A percentile compares a stretch with the other conserved stretches of the same genome.
Conservation (phyloP, 805 yeast genomes). For the Lipomyces oligophaga region DNA sequence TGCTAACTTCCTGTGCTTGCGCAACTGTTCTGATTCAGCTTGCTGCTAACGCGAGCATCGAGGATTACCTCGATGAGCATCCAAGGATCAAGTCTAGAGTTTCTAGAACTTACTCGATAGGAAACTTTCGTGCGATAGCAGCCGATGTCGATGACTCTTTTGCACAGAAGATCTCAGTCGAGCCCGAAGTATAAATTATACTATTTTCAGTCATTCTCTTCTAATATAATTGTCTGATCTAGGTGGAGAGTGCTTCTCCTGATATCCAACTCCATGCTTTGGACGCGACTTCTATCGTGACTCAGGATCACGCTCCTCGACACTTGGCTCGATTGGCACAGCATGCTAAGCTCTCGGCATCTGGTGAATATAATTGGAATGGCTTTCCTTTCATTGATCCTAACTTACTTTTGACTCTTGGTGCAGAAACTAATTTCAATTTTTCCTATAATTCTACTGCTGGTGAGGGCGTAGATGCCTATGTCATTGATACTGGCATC, state of each 20-base stretch:
- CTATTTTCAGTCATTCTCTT: no score
- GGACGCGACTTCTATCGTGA: conserved; percentile 37
- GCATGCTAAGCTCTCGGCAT: conserved; percentile 28
- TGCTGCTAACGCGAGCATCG: conserved; percentile 25
- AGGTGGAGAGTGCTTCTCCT: conserved; percentile 62
- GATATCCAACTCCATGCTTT: conserved; percentile 57
- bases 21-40: conserved; percentile 35
- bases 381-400: conserved; percentile 42
- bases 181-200: conserved; percentile 46
- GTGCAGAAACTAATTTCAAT: no score
- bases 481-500: conserved; percentile 80
- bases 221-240: no score
- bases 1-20: conserved; percentile 13
- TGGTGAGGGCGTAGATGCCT: conserved; percentile 56
- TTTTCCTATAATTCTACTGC: conserved; percentile 43
- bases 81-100: conserved; percentile 48
- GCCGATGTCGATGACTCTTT: conserved; percentile 53
- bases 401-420: conserved; percentile 51
- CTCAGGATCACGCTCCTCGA: conserved; percentile 54
- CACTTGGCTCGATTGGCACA: conserved; percentile 37
- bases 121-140: conserved; percentile 65
- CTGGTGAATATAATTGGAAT: conserved; percentile 9
- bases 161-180: conserved; percentile 46
- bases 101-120: conserved; percentile 56
- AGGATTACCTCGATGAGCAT: conserved; percentile 36